phyloP scores from a whole-genome alignment of 352 stramenopile species.

The Phytopythium aichiense region DNA sequence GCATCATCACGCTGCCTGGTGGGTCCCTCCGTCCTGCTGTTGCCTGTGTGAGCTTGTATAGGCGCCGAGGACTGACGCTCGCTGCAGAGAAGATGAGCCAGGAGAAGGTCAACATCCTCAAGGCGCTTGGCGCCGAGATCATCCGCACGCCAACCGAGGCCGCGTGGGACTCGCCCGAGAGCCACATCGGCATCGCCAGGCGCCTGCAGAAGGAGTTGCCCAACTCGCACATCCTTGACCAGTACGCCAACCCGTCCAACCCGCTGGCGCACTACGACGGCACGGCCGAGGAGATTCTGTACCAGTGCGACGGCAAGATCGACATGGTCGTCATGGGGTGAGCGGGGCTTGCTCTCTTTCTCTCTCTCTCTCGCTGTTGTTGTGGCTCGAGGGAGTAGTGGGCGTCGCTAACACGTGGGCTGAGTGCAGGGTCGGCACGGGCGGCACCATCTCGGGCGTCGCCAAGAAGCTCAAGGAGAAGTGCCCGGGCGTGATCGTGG shows the following conservation, averaged over 20 bases:
- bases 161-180: slow-evolving; percentile 94
- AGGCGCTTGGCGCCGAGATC: slow-evolving; percentile 93
- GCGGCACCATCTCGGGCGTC: slow-evolving; percentile 93
- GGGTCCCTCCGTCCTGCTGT: neutral
- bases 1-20: slow-evolving; percentile 86
- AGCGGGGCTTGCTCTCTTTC: too few relatives aligned
- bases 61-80: neutral
- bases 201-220: slow-evolving; percentile 91
- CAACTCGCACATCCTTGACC: slow-evolving; percentile 94
- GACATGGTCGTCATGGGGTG: slow-evolving; percentile 92
- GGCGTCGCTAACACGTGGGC: neutral
- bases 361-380: too few relatives aligned
- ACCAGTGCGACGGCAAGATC: slow-evolving; percentile 91
- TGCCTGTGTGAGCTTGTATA: too few relatives aligned
- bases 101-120: slow-evolving; percentile 95
- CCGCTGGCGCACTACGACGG: slow-evolving; percentile 93
- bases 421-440: slow-evolving; percentile 81
- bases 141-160: slow-evolving; percentile 95
- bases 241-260: slow-evolving; percentile 96
- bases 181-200: slow-evolving; percentile 91
- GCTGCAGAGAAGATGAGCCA: slow-evolving; percentile 93
- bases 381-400: too few relatives aligned
- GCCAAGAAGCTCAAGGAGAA: slow-evolving; percentile 93
- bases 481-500: slow-evolving; percentile 78
- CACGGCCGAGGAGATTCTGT: slow-evolving; percentile 93